Conservation (phyloP, 2,329 filamentous ascomycete genomes). For the Beauveria sp. region DNA sequence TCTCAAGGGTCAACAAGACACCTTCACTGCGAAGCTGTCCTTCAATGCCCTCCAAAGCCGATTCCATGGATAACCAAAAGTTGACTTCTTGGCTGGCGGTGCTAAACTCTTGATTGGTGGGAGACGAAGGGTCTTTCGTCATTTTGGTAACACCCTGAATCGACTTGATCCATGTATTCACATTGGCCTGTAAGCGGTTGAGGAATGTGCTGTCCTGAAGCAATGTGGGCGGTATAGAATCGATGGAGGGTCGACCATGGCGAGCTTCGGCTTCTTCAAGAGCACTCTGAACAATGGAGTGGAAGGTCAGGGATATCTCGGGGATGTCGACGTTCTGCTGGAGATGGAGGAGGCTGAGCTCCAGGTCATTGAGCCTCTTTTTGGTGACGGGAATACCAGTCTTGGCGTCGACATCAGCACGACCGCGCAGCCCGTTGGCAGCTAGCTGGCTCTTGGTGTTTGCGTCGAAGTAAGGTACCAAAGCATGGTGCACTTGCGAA, state of each 20-base stretch:
- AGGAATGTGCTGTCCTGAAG: slow-evolving; percentile 85
- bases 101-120: slow-evolving; percentile 42
- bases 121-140: slow-evolving; percentile 69
- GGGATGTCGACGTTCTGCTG: slow-evolving; percentile 98
- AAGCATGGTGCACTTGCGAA: slow-evolving; percentile 80
- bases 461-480: slow-evolving; percentile 96
- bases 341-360: slow-evolving; percentile 80
- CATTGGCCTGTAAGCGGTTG: slow-evolving; percentile 85
- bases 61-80: slow-evolving; percentile 98
- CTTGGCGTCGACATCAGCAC: slow-evolving; percentile 81
- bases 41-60: slow-evolving; percentile 84
- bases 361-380: slow-evolving; percentile 91
- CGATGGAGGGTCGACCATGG: slow-evolving; percentile 62
- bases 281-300: slow-evolving; percentile 79
- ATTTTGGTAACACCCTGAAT: slow-evolving; percentile 96
- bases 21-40: slow-evolving; percentile 81
- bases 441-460: slow-evolving; percentile 77
- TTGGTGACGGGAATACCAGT: slow-evolving; percentile 95
- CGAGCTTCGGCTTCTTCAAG: slow-evolving; percentile 68
- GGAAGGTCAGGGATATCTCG: slow-evolving; percentile 77
- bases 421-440: slow-evolving; percentile 56
- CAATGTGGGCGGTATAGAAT: slow-evolving; percentile 67
- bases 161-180: slow-evolving; percentile 98
- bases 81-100: slow-evolving; percentile 97
- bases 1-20: slow-evolving; percentile 83